Conservation (phyloP, 2,329 filamentous ascomycete species). For the Colletotrichum sidae region DNA sequence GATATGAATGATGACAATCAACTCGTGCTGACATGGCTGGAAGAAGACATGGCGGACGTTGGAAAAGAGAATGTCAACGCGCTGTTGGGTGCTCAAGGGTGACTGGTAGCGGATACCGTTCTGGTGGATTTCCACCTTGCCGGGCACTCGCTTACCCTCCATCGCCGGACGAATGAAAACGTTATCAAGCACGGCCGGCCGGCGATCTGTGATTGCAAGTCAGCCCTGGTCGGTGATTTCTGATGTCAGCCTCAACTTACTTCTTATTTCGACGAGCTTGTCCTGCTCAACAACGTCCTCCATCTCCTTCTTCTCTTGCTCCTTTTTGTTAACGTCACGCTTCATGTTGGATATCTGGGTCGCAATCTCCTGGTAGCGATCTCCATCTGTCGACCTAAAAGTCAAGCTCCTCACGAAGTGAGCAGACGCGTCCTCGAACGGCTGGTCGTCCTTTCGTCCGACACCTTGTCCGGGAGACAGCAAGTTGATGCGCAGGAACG, state of each 20-base stretch:
- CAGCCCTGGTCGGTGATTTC: not conserved
- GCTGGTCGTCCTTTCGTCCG: slow-evolving; percentile 95
- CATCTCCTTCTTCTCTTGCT: slow-evolving; percentile 99
- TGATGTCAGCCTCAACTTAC: slow-evolving; percentile 60
- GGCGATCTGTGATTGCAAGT: slow-evolving; percentile 72
- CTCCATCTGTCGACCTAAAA: slow-evolving; percentile 89
- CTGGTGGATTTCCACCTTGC: slow-evolving; percentile 96
- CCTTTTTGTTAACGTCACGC: slow-evolving; percentile 89
- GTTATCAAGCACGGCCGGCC: slow-evolving; percentile 89
- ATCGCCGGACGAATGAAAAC: slow-evolving; percentile 95
- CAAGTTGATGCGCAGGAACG: slow-evolving; percentile 96
- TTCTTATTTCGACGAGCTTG: slow-evolving; percentile 94
- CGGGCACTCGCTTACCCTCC: slow-evolving; percentile 96
- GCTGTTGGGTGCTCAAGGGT: slow-evolving; percentile 80
- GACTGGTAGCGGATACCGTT: slow-evolving; percentile 98
- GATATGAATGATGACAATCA: slow-evolving; percentile 98
- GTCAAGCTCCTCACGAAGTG: slow-evolving; percentile 97
- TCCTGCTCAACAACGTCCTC: slow-evolving; percentile 99
- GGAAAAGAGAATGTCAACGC: slow-evolving; percentile 94
- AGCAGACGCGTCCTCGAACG: slow-evolving; percentile 94
- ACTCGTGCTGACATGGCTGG: slow-evolving; percentile 94
- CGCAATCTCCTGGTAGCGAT: slow-evolving; percentile 90
- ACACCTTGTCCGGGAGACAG: slow-evolving; percentile 97
- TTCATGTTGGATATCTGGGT: slow-evolving; percentile 96
- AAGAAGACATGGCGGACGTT: slow-evolving; percentile 99